Evolutionary conservation across 257 asterid genomes (phyloP).

Genomic region (Jasminum sambac): DNA sequence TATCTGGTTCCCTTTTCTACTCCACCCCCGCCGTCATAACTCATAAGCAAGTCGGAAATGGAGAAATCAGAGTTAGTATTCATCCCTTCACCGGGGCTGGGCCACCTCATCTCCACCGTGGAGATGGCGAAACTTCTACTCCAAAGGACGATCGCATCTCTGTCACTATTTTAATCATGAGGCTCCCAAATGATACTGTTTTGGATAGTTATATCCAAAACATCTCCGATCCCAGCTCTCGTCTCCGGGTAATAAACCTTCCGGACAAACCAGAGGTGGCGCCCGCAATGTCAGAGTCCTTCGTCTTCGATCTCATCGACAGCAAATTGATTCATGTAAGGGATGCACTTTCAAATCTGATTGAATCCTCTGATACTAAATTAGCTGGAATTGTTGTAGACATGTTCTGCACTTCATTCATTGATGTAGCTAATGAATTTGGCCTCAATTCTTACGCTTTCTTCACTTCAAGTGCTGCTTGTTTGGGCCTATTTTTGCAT

Average conservation of each 20-base stretch:
- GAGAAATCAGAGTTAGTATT: slow-evolving; percentile 21
- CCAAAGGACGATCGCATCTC: slow-evolving; percentile 36
- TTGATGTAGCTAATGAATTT: slow-evolving; percentile 51
- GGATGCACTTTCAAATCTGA: slow-evolving; percentile 25
- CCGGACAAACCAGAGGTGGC: slow-evolving; percentile 20
- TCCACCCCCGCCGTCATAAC: neutral
- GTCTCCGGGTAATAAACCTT: slow-evolving; percentile 30
- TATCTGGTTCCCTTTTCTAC: too few relatives aligned
- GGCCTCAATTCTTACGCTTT: slow-evolving; percentile 43
- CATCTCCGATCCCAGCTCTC: slow-evolving; percentile 1
- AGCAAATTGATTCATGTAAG: slow-evolving; percentile 29
- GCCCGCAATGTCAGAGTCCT: neutral
- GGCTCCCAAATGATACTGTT: slow-evolving; percentile 27
- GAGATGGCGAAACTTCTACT: slow-evolving; percentile 56
- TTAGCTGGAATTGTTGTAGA: slow-evolving; percentile 46
- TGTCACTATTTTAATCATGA: slow-evolving; percentile 43
- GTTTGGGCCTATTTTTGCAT: slow-evolving; percentile 29
- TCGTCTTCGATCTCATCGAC: slow-evolving; percentile 26
- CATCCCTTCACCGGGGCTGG: slow-evolving; percentile 40
- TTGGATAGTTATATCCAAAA: slow-evolving; percentile 26
- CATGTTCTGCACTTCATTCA: slow-evolving; percentile 55
- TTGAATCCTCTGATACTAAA: slow-evolving; percentile 7
- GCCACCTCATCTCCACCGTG: slow-evolving; percentile 39
- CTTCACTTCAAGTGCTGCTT: slow-evolving; percentile 47
- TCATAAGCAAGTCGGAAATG: neutral